phyloP scores from a whole-genome alignment of 1,139 yeast species.

The Blastobotrys serpentis region DNA sequence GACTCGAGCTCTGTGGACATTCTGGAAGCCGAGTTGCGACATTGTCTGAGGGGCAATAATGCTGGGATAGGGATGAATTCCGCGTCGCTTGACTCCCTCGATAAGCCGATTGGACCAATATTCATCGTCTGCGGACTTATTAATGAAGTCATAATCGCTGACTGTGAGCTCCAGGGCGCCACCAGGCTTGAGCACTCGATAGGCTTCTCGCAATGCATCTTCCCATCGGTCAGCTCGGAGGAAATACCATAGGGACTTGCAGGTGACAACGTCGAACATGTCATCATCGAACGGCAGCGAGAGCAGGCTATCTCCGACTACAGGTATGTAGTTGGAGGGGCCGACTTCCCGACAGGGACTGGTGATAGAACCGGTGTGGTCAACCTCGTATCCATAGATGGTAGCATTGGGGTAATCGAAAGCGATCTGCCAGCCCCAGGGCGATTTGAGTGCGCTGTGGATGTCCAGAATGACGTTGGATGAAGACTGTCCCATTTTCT shows the following conservation, averaged over 20 bases:
- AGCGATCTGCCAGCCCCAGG: slow-evolving; percentile 45
- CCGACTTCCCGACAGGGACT: slow-evolving; percentile 27
- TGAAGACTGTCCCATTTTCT: slow-evolving; percentile 11
- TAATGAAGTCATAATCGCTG: slow-evolving; percentile 35
- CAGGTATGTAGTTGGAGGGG: slow-evolving; percentile 35
- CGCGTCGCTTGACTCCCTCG: slow-evolving; percentile 29
- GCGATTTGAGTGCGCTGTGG: slow-evolving; percentile 37
- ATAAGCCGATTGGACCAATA: slow-evolving; percentile 32
- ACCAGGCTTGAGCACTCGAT: slow-evolving; percentile 42
- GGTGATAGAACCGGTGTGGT: slow-evolving; percentile 22
- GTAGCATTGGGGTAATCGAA: slow-evolving; percentile 39
- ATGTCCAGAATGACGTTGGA: slow-evolving; percentile 31
- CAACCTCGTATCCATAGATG: slow-evolving; percentile 36
- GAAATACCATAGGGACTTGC: slow-evolving; percentile 38
- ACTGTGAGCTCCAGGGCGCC: slow-evolving; percentile 41
- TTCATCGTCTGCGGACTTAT: slow-evolving; percentile 26
- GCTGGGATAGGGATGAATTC: slow-evolving; percentile 38
- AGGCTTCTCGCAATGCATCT: slow-evolving; percentile 39
- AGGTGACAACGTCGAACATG: slow-evolving; percentile 37
- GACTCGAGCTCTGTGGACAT: slow-evolving; percentile 31
- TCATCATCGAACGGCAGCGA: slow-evolving; percentile 40
- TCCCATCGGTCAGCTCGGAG: slow-evolving; percentile 38
- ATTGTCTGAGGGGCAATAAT: slow-evolving; percentile 29
- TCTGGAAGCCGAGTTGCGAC: slow-evolving; percentile 36
- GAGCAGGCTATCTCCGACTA: slow-evolving; percentile 33